phyloP scores from a whole-genome alignment of 2,329 filamentous ascomycete species.

The Neobulgaria alba region DNA sequence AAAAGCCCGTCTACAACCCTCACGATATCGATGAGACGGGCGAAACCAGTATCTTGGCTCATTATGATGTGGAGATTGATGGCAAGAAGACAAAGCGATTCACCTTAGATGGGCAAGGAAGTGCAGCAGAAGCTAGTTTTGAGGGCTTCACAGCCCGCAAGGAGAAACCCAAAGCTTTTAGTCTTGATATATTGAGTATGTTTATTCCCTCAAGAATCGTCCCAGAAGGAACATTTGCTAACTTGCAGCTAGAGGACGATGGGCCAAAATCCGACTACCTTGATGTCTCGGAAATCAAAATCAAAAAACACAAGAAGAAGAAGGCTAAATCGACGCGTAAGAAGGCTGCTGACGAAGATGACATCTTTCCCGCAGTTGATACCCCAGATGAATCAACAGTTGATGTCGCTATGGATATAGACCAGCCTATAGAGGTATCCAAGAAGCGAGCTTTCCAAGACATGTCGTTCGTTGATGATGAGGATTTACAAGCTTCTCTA shows the following conservation, averaged over 20 bases:
- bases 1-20: conserved; percentile 81
- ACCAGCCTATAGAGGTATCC: conserved; percentile 41
- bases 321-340: conserved; percentile 70
- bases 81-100: conserved; percentile 86
- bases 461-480: conserved; percentile 74
- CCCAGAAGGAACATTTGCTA: conserved; percentile 18
- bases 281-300: conserved; percentile 76
- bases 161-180: conserved; percentile 61
- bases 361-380: conserved; percentile 39
- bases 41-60: conserved; percentile 63
- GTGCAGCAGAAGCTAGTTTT: conserved; percentile 52
- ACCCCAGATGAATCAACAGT: conserved; percentile 21
- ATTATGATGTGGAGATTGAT: conserved; percentile 93
- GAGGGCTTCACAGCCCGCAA: conserved; percentile 43
- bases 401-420: conserved; percentile 64
- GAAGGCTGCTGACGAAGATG: conserved; percentile 56
- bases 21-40: conserved; percentile 59
- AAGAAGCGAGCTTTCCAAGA: conserved; percentile 60
- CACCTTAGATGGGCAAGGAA: conserved; percentile 72
- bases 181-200: conserved; percentile 61
- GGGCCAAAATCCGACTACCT: conserved; percentile 77
- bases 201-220: conserved; percentile 1
- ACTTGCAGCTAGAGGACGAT: conserved; percentile 43
- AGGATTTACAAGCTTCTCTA: conserved; percentile 80
- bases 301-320: conserved; percentile 92